Conservation (phyloP, 1,284 basidiomycete genomes). For the Volvariella surrecta region DNA sequence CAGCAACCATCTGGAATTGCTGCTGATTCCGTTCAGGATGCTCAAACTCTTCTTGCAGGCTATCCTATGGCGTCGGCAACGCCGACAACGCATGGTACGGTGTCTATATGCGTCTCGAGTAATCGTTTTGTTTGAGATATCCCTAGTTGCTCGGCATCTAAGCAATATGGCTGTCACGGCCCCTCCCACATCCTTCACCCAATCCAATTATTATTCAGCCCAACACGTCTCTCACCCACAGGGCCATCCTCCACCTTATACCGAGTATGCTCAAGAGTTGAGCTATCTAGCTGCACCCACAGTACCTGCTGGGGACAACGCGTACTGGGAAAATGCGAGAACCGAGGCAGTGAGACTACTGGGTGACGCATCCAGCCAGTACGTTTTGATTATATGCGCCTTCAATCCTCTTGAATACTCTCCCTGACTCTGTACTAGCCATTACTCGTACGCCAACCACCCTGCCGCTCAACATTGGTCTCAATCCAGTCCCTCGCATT, state of each 20-base stretch:
- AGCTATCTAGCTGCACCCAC: conserved; percentile 36
- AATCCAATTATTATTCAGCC: conserved; percentile 43
- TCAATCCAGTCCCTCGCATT: conserved; percentile 23
- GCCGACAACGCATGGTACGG: conserved; percentile 57
- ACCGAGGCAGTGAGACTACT: conserved; percentile 44
- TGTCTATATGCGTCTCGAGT: conserved; percentile 5
- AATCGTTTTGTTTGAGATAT: conserved; percentile 8
- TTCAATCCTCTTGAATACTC: conserved; percentile 10
- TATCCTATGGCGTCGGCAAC: conserved; percentile 67
- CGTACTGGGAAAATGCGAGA: conserved; percentile 47
- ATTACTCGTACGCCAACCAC: conserved; percentile 27
- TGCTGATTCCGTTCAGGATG: conserved; percentile 44
- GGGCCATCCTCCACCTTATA: conserved; percentile 40
- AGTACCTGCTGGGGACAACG: conserved; percentile 27
- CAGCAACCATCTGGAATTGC: conserved; percentile 15
- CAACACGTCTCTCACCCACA: conserved; percentile 23
- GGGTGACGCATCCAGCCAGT: conserved; percentile 36
- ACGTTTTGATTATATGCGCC: conserved; percentile 18
- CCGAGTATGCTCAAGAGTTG: conserved; percentile 48
- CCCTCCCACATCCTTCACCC: conserved; percentile 50
- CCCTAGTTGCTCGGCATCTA: conserved; percentile 54
- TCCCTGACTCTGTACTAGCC: neutral
- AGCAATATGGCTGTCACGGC: conserved; percentile 46
- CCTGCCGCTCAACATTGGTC: conserved; percentile 27
- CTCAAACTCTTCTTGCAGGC: conserved; percentile 49